Evolutionary conservation across 331 rosid species (phyloP).

Genomic region (Cydonia oblonga): DNA sequence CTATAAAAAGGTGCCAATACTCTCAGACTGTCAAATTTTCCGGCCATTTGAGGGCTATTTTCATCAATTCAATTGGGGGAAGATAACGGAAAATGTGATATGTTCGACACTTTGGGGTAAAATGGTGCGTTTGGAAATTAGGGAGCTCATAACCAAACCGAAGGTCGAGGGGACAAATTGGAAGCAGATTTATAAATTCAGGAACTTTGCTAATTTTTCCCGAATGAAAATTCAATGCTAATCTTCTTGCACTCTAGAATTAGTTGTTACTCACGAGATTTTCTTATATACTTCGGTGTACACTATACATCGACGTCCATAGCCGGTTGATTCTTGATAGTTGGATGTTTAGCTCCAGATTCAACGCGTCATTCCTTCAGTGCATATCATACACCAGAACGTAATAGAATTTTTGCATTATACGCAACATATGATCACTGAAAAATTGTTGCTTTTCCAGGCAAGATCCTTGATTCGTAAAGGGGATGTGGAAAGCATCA

Average conservation of each 20-base stretch:
- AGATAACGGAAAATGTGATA: background rate
- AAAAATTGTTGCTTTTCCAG: constrained; percentile 30
- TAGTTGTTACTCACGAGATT: background rate
- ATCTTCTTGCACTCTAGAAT: too few species aligned
- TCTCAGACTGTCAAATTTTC: background rate
- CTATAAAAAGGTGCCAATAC: background rate
- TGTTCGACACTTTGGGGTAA: background rate
- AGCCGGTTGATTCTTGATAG: background rate
- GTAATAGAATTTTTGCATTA: too few species aligned
- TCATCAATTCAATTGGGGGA: background rate
- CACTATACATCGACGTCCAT: background rate
- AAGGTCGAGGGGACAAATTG: background rate
- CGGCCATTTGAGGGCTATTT: background rate
- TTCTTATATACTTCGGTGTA: background rate
- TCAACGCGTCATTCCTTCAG: too few species aligned
- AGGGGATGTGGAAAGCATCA: constrained; percentile 76
- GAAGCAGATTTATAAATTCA: background rate
- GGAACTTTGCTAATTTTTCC: background rate
- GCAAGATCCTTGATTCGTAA: constrained; percentile 62
- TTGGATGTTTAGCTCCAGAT: background rate
- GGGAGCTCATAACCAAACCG: background rate
- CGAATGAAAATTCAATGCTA: background rate
- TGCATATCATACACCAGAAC: too few species aligned
- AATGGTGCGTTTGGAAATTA: background rate
- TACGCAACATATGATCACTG: background rate